Percentiles rank a stretch among this genome's conserved stretches.
Evolutionary conservation across 345 rosid genomes (phyloP).

Genomic region (Camelina hispida): DNA sequence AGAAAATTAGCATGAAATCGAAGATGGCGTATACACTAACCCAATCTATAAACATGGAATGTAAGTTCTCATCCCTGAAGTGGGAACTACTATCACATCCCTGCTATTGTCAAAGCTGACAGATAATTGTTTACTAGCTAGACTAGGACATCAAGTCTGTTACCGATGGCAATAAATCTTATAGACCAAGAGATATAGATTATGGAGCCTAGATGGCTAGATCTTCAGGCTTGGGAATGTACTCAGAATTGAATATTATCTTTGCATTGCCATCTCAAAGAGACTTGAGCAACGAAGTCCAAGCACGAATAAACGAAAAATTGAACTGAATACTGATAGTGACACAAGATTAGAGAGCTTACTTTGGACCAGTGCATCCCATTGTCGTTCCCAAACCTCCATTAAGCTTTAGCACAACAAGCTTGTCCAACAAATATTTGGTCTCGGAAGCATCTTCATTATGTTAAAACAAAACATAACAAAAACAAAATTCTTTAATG

Average conservation of each 20-base stretch:
- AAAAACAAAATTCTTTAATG: background rate
- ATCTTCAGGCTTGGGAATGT: background rate
- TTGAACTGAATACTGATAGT: background rate
- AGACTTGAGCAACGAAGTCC: background rate
- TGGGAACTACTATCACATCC: background rate
- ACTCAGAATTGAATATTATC: background rate
- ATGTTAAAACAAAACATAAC: slow-evolving; percentile 1
- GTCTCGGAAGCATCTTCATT: slow-evolving; percentile 65
- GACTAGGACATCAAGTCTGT: background rate
- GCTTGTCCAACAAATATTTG: slow-evolving; percentile 78
- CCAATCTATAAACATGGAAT: background rate
- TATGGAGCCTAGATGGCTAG: background rate
- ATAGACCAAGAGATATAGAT: background rate
- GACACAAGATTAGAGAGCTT: slow-evolving; percentile 38
- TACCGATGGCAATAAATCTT: background rate
- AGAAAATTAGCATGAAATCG: background rate
- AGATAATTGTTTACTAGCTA: background rate
- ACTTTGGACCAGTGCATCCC: slow-evolving; percentile 99
- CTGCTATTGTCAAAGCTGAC: background rate
- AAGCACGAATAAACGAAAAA: background rate
- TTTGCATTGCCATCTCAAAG: slow-evolving; percentile 15
- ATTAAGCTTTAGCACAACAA: slow-evolving; percentile 92
- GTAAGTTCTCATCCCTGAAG: slow-evolving; percentile 1
- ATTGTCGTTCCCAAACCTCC: slow-evolving; percentile 97
- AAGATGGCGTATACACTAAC: background rate